A percentile compares a stretch with the other conserved stretches of the same genome.
Evolutionary conservation across 768 basidiomycete species (phyloP).

Genomic region (Hygrophorus pudorinus): DNA sequence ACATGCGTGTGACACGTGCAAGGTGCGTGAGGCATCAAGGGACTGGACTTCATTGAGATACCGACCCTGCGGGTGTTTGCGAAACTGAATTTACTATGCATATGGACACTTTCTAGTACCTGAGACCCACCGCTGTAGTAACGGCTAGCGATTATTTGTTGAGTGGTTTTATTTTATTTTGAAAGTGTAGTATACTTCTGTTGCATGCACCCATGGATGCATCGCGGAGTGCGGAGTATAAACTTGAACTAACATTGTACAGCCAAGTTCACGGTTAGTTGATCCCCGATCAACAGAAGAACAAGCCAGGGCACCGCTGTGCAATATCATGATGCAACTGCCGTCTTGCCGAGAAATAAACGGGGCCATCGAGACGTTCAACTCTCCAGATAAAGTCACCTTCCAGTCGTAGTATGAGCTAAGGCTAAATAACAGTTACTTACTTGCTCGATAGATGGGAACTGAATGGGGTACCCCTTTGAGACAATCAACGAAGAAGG

Average conservation of each 20-base stretch:
- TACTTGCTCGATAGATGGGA: constrained; percentile 6
- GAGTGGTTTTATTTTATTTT: too few species aligned
- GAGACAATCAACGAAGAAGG: constrained; percentile 6
- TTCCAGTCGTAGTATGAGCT: constrained; percentile 6
- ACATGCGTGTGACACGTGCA: too few species aligned
- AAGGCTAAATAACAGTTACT: constrained; percentile 8
- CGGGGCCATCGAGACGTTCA: constrained; percentile 2
- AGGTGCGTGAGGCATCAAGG: too few species aligned
- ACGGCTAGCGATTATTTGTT: too few species aligned
- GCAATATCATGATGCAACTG: constrained; percentile 18
- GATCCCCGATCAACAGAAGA: constrained; percentile 57
- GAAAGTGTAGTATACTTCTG: too few species aligned
- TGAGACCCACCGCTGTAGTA: constrained; percentile 7
- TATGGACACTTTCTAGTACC: too few species aligned
- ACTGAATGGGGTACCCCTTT: constrained; percentile 4
- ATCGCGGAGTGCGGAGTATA: constrained; percentile 16
- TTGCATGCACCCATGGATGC: too few species aligned
- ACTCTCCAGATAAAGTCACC: constrained; percentile 5
- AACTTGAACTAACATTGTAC: constrained; percentile 7
- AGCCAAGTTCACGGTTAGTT: constrained; percentile 23
- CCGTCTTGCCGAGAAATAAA: constrained; percentile 14
- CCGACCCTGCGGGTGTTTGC: neutral
- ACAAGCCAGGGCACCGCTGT: constrained; percentile 25
- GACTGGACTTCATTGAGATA: too few species aligned
- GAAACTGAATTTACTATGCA: neutral